A percentile compares a stretch with the other conserved stretches of the same genome.
Conservation (phyloP, 208 protist genomes). For the Acanthamoeba castellanii region DNA sequence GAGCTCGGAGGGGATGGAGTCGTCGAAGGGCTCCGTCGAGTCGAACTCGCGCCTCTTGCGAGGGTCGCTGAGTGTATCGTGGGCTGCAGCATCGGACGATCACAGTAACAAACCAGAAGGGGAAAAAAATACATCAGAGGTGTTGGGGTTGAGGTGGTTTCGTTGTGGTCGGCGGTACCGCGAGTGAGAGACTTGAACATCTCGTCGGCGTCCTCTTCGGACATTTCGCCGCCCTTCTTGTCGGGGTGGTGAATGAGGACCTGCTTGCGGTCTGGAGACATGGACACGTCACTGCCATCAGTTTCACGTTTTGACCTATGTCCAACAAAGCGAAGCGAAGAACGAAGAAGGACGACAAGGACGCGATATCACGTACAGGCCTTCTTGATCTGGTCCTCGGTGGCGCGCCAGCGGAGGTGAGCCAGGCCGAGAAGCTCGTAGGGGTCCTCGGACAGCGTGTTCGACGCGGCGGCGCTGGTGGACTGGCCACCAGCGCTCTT, state of each 20-base stretch:
- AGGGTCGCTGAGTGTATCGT: conserved; percentile 94
- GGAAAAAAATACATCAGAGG: too few species aligned
- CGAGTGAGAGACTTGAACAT: conserved; percentile 95
- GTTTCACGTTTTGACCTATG: background rate
- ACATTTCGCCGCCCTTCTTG: conserved; percentile 90
- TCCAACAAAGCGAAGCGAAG: background rate
- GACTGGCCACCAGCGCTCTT: background rate
- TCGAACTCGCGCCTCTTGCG: conserved; percentile 94
- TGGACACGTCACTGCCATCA: background rate
- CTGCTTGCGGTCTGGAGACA: conserved; percentile 89
- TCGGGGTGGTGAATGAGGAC: conserved; percentile 97
- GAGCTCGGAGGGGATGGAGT: conserved; percentile 91
- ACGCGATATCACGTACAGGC: conserved; percentile 88
- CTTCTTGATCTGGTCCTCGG: conserved; percentile 89
- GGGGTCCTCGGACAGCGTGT: conserved; percentile 75
- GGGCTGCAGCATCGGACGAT: conserved; percentile 85
- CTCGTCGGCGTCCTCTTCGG: conserved; percentile 87
- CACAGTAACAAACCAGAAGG: too few species aligned
- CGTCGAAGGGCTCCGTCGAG: conserved; percentile 95
- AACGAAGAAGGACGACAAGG: background rate
- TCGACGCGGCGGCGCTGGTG: background rate
- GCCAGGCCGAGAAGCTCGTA: conserved; percentile 89
- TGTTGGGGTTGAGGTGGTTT: too few species aligned
- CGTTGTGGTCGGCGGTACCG: background rate
- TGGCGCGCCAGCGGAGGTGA: conserved; percentile 86